Evolutionary conservation across 306 rosid species (phyloP).

Genomic region (Castanea sativa): DNA sequence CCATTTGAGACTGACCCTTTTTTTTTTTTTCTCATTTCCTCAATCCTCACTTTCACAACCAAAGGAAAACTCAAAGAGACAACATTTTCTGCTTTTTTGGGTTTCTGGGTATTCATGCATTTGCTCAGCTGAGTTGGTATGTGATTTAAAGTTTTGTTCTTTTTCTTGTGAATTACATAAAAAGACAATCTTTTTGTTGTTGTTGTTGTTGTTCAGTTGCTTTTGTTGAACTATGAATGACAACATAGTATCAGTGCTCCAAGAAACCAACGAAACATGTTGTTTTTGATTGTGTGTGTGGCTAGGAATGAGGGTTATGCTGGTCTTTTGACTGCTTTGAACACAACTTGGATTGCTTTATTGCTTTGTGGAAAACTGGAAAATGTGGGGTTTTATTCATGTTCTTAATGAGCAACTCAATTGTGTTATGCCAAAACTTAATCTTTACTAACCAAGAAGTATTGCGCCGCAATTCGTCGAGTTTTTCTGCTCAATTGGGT

Average conservation of each 20-base stretch:
- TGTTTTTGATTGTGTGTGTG: neutral
- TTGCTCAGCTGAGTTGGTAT: neutral
- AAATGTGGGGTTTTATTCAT: constrained; percentile 47
- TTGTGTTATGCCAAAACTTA: constrained; percentile 41
- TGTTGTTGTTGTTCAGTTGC: neutral
- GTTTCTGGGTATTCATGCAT: neutral
- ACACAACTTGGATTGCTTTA: neutral
- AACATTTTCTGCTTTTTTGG: neutral
- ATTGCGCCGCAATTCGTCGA: constrained; percentile 26
- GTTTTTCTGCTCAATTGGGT: constrained; percentile 26
- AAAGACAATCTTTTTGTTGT: neutral
- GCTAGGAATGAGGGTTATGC: neutral
- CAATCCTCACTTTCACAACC: neutral
- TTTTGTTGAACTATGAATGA: neutral
- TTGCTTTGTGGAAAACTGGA: constrained; percentile 33
- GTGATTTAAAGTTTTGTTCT: neutral
- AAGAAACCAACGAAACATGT: neutral
- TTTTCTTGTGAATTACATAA: neutral
- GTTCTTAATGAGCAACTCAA: constrained; percentile 63
- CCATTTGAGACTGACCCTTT: neutral
- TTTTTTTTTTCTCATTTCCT: neutral
- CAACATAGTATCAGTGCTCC: neutral
- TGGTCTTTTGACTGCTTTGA: neutral
- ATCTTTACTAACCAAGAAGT: constrained; percentile 33
- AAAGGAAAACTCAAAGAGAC: neutral